phyloP scores from a whole-genome alignment of 2,329 filamentous ascomycete genomes.

The Calcarisporium arbuscula region DNA sequence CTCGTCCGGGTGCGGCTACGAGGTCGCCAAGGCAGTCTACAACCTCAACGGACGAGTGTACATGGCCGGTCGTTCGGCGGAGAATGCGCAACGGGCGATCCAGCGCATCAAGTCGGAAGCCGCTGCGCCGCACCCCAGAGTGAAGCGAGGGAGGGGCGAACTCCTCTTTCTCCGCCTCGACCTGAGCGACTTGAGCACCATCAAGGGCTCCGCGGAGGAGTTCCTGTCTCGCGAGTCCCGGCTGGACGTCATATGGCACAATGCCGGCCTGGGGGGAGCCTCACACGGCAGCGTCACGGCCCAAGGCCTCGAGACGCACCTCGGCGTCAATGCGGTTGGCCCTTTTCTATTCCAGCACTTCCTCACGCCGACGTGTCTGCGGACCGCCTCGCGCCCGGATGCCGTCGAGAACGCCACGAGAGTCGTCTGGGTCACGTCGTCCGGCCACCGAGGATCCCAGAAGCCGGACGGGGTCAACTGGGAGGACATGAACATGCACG shows the following conservation, averaged over 20 bases:
- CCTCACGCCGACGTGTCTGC: too few relatives aligned
- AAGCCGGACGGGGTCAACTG: too few relatives aligned
- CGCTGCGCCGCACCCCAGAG: too few relatives aligned
- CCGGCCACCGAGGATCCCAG: too few relatives aligned
- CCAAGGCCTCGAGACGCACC: slow-evolving; percentile 26
- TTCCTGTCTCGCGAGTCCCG: slow-evolving; percentile 16
- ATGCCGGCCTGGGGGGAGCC: slow-evolving; percentile 28
- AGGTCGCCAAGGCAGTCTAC: slow-evolving; percentile 45
- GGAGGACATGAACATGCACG: too few relatives aligned
- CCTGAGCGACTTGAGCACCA: slow-evolving; percentile 22
- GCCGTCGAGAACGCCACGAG: too few relatives aligned
- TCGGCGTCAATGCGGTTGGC: slow-evolving; percentile 28
- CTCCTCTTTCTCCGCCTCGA: slow-evolving; percentile 36
- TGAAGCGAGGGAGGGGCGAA: slow-evolving; percentile 27
- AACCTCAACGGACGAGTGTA: slow-evolving; percentile 44
- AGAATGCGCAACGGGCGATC: slow-evolving; percentile 35
- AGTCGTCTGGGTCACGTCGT: too few relatives aligned
- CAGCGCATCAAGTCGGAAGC: slow-evolving; percentile 30
- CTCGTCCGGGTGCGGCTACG: slow-evolving; percentile 36
- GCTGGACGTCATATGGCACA: slow-evolving; percentile 32
- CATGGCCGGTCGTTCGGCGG: slow-evolving; percentile 37
- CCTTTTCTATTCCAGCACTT: too few relatives aligned
- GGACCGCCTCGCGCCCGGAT: too few relatives aligned
- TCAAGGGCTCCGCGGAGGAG: slow-evolving; percentile 19
- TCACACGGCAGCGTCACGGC: slow-evolving; percentile 3